Conservation (phyloP, 2,329 filamentous ascomycete species). For the Neonectria punicea region DNA sequence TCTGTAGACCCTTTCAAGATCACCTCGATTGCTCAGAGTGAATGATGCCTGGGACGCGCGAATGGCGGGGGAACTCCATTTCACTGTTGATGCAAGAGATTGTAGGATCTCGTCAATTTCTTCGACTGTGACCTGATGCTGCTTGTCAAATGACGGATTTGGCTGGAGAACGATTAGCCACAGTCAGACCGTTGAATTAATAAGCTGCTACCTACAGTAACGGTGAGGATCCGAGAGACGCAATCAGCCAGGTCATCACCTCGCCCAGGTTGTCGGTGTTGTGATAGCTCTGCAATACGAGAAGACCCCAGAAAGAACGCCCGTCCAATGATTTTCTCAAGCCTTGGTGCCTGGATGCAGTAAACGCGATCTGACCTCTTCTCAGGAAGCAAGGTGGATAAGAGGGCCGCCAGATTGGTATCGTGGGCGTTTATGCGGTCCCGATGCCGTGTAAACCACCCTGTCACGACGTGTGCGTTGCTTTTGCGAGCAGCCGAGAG, state of each 20-base stretch:
- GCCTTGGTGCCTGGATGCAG: slow-evolving; percentile 67
- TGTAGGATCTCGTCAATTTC: slow-evolving; percentile 76
- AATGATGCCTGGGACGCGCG: slow-evolving; percentile 49
- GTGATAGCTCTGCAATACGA: slow-evolving; percentile 69
- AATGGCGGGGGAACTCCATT: slow-evolving; percentile 76
- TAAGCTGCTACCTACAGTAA: slow-evolving; percentile 60
- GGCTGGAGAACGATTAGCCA: slow-evolving; percentile 51
- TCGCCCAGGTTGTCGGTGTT: slow-evolving; percentile 67
- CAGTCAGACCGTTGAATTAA: background rate
- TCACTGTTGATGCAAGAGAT: slow-evolving; percentile 73
- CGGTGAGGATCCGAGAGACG: slow-evolving; percentile 70
- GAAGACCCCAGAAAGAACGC: slow-evolving; percentile 72
- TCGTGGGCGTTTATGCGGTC: slow-evolving; percentile 65
- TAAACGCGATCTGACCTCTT: slow-evolving; percentile 83
- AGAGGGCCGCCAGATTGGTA: slow-evolving; percentile 69
- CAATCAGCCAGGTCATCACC: slow-evolving; percentile 77
- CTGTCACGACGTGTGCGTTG: slow-evolving; percentile 54
- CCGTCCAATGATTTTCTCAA: slow-evolving; percentile 75
- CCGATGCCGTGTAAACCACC: slow-evolving; percentile 78
- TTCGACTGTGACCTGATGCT: slow-evolving; percentile 69
- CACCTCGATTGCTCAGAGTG: slow-evolving; percentile 49
- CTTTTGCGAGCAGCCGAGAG: slow-evolving; percentile 48
- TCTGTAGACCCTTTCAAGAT: slow-evolving; percentile 67
- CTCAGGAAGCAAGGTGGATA: slow-evolving; percentile 82
- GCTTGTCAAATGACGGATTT: slow-evolving; percentile 48